Conservation (phyloP, 2,329 filamentous ascomycete species). For the Colletotrichum salicis region DNA sequence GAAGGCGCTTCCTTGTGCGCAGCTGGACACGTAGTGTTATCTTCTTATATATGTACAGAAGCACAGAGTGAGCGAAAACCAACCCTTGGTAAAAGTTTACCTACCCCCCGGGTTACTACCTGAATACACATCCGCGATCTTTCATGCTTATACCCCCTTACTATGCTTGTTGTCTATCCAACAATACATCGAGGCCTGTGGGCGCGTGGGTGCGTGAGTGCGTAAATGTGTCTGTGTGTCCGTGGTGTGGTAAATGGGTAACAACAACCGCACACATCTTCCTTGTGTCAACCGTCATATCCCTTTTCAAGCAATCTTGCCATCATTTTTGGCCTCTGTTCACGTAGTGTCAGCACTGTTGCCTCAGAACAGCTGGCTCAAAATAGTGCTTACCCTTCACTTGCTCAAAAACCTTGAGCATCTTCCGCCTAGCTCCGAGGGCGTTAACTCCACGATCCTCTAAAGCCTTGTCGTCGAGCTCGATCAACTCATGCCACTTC, state of each 20-base stretch:
- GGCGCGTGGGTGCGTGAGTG: not conserved
- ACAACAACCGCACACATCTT: not conserved
- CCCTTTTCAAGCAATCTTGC: constrained; percentile 66
- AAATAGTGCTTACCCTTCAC: constrained; percentile 73
- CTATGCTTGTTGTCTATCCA: not conserved
- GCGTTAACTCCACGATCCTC: constrained; percentile 96
- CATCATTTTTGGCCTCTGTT: constrained; percentile 63
- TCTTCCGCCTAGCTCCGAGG: constrained; percentile 92
- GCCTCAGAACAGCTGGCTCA: not conserved
- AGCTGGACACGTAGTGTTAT: not conserved
- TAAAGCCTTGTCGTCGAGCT: constrained; percentile 91
- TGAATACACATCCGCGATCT: not conserved
- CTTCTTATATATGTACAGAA: constrained; percentile 31
- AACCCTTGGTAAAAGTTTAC: not conserved
- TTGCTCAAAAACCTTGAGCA: constrained; percentile 99
- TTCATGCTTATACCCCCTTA: not conserved
- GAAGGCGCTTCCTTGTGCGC: not conserved
- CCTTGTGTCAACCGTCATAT: not conserved
- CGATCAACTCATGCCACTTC: constrained; percentile 93
- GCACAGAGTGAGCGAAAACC: constrained; percentile 11
- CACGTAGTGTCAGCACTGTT: constrained; percentile 1
- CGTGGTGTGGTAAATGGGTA: not conserved
- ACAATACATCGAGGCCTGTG: not conserved
- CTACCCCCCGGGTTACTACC: not conserved
- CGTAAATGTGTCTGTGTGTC: not conserved